These are phyloP conservation scores for Cystobasidium pallidum DNA, from an alignment of 1,284 basidiomycete species.

Conservation along the genomic window DNA sequence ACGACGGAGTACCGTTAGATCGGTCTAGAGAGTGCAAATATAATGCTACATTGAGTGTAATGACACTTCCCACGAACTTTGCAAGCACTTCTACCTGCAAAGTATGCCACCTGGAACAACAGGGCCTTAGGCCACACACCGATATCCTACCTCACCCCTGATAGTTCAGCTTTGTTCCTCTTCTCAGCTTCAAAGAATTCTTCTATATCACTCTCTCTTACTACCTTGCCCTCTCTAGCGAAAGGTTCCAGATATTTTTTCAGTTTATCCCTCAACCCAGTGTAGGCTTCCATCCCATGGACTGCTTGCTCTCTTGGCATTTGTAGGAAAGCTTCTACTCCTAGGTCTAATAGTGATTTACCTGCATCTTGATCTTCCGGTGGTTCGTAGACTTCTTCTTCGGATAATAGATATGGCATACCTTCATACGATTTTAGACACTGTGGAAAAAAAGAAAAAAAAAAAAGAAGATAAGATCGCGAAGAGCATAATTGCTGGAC, in stretches of 20 bases:
- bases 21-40: too few species aligned
- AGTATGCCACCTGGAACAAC: too few species aligned
- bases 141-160: background rate
- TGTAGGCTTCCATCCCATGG: conserved; percentile 56
- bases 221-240: conserved; percentile 54
- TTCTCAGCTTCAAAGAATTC: conserved; percentile 54
- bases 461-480: too few species aligned
- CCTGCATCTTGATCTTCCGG: conserved; percentile 51
- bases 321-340: conserved; percentile 55
- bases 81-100: too few species aligned
- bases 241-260: conserved; percentile 57
- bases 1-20: too few species aligned
- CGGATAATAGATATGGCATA: conserved; percentile 55
- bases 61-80: too few species aligned
- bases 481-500: too few species aligned
- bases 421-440: conserved; percentile 48
- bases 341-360: conserved; percentile 52
- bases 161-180: conserved; percentile 9
- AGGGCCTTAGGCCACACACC: too few species aligned
- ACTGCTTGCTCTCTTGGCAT: conserved; percentile 58
- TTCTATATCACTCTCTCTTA: conserved; percentile 56
- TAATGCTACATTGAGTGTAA: too few species aligned
- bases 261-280: conserved; percentile 55
- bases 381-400: conserved; percentile 57
- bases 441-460: conserved; percentile 43